These are phyloP conservation scores for Bimuria novae-zelandiae DNA, from an alignment of 2,329 filamentous ascomycete species.

Conservation along the genomic window DNA sequence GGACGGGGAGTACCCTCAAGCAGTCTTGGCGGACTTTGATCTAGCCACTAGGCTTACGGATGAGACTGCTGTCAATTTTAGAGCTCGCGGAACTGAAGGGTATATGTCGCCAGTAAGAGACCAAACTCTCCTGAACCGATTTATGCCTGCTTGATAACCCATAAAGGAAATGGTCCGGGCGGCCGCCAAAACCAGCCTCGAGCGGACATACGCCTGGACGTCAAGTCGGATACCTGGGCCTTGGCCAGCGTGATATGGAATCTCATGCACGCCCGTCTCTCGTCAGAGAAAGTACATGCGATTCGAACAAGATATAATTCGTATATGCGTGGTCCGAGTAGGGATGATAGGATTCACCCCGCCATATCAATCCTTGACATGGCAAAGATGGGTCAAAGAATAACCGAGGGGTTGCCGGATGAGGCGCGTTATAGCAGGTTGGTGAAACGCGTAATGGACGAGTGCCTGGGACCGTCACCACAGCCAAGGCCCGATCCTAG, in stretches of 20 bases:
- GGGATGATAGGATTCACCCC: neutral
- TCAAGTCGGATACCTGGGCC: neutral
- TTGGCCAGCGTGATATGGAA: neutral
- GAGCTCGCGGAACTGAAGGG: neutral
- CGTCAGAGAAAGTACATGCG: neutral
- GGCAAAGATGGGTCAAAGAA: neutral
- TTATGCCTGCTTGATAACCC: neutral
- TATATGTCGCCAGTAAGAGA: neutral
- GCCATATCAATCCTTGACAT: neutral
- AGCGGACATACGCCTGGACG: neutral
- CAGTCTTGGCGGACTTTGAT: neutral
- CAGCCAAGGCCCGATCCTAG: neutral
- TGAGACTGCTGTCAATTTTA: neutral
- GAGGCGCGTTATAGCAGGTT: neutral
- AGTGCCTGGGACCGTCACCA: neutral
- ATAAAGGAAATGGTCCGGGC: neutral
- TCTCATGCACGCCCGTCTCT: neutral
- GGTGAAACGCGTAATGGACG: neutral
- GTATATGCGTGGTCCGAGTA: too few relatives aligned
- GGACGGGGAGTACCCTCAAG: neutral
- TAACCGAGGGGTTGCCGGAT: neutral
- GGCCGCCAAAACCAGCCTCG: neutral
- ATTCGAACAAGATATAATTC: neutral
- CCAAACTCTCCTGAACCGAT: neutral
- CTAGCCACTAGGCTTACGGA: neutral